Base-by-base conservation (phyloP, 768 basidiomycete genomes). In the Agaricus sinodeliciosus region DNA sequence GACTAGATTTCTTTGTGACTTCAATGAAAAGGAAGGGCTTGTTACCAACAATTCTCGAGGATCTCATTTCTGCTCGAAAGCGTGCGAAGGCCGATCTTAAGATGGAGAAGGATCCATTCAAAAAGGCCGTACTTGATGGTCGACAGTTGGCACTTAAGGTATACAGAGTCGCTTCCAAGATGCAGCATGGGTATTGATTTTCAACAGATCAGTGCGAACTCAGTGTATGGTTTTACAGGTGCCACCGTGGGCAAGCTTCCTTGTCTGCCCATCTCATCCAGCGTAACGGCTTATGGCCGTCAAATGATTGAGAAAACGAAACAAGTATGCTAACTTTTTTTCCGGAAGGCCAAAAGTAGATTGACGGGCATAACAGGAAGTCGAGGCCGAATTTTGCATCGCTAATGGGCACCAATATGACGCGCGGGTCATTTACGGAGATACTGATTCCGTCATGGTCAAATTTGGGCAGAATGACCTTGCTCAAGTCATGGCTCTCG, bases 381-480 rank as follows among this genome's bases (percentile, higher is more conserved):
- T 98, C 4, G 94, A 97, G 66, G 78, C 82, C 0, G 83, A 92
- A 60, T 97, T 92, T 65, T 87, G 77, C 45, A 74, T 87, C 11
- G 84, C 82, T 11, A 96, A 97, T 61, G 94, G 94, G 0, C 85
- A 87, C 62, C 67, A 79, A 16, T 81, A 94, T 63, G 84, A 96
- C 56, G 94, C 96, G 2, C 83, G 91, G 62, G 90, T 99, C 64
- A 91, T 99, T 58, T 99, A 99, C 58, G 96, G 96, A 58, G 96
- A 99, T 67, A 98, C 96, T 2, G 96, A 99, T 72, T 99, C 96
- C 0, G 94, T 99, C 63, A 99, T 98, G 96, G 90, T 98, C 44
- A 86, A 82, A 59, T 99, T 99, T 57, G 96, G 96, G 4, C 91
- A 91, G 41, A 82, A 78, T 3, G 94, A 99, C 61, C 73, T 99